phyloP scores from a whole-genome alignment of 306 rosid genomes.

The Crataegus laevigata region DNA sequence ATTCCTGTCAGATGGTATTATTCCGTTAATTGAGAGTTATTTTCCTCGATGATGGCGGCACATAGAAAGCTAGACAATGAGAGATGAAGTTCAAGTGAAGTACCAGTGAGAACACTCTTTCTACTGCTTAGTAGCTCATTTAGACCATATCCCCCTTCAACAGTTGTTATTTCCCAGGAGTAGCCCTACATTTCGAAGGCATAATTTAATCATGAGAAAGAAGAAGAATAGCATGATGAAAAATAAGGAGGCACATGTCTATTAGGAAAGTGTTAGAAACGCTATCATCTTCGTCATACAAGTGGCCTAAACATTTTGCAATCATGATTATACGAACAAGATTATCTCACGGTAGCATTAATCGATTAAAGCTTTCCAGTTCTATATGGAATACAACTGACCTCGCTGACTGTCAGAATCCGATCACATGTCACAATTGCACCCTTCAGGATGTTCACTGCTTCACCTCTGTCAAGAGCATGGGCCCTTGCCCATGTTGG shows the following conservation, averaged over 20 bases:
- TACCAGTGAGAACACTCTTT: slow-evolving; percentile 62
- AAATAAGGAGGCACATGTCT: background rate
- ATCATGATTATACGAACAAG: background rate
- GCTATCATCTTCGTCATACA: background rate
- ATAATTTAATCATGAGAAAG: background rate
- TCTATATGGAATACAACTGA: slow-evolving; percentile 16
- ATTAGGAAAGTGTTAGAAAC: background rate
- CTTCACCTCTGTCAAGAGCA: slow-evolving; percentile 88
- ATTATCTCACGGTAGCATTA: background rate
- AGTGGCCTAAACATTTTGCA: background rate
- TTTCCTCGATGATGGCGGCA: background rate
- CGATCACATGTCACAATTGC: slow-evolving; percentile 85
- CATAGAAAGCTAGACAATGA: slow-evolving; percentile 3
- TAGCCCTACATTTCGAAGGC: slow-evolving; percentile 54
- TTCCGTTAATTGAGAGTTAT: background rate
- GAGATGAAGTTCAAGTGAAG: background rate
- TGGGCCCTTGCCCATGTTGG: slow-evolving; percentile 88
- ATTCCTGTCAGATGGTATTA: slow-evolving; percentile 39
- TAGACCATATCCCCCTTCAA: slow-evolving; percentile 73
- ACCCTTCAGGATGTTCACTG: slow-evolving; percentile 84
- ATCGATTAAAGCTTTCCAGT: background rate
- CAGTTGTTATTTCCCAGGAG: slow-evolving; percentile 82
- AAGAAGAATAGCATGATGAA: background rate
- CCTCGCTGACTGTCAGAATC: slow-evolving; percentile 86
- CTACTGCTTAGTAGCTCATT: slow-evolving; percentile 57